Evolutionary conservation across 495 filamentous ascomycete species (phyloP).

Genomic region (Usnea hakonensis): DNA sequence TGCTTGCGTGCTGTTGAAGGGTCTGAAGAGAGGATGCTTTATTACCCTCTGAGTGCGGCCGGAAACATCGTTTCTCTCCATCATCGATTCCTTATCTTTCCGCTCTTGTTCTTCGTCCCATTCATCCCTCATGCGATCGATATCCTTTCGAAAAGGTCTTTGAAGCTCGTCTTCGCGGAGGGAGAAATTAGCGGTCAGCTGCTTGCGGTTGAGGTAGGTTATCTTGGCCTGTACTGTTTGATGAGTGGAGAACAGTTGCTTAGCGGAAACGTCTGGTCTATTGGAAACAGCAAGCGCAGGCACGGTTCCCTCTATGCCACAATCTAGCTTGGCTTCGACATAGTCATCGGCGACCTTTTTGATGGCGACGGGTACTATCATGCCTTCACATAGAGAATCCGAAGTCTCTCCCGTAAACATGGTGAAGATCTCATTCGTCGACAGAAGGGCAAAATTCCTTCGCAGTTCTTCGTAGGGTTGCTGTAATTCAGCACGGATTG

Average conservation of each 20-base stretch:
- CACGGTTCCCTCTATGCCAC: constrained; percentile 83
- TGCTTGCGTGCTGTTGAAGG: constrained; percentile 87
- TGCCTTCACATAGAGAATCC: constrained; percentile 73
- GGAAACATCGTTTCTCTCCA: constrained; percentile 71
- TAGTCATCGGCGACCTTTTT: constrained; percentile 84
- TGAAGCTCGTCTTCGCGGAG: constrained; percentile 72
- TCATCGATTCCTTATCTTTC: constrained; percentile 65
- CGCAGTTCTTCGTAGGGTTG: constrained; percentile 91
- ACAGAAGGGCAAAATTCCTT: constrained; percentile 63
- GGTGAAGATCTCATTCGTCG: constrained; percentile 80
- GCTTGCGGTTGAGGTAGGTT: constrained; percentile 71
- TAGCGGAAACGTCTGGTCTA: constrained; percentile 49
- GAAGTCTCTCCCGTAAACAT: constrained; percentile 93
- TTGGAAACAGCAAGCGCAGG: constrained; percentile 63
- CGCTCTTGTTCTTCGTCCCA: constrained; percentile 82
- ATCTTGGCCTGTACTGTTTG: constrained; percentile 87
- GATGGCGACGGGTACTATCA: constrained; percentile 86
- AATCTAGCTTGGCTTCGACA: constrained; percentile 86
- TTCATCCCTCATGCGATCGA: constrained; percentile 64
- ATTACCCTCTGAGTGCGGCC: constrained; percentile 86
- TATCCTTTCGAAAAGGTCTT: constrained; percentile 54
- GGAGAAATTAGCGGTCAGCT: constrained; percentile 71
- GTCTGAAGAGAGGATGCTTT: constrained; percentile 90
- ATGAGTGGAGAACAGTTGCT: constrained; percentile 54
- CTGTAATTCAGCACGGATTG: constrained; percentile 86